Percentiles rank a stretch among this genome's conserved stretches.
These are phyloP conservation scores for Arbutus unedo DNA, from an alignment of 148 eudicot species.

Conservation along the genomic window DNA sequence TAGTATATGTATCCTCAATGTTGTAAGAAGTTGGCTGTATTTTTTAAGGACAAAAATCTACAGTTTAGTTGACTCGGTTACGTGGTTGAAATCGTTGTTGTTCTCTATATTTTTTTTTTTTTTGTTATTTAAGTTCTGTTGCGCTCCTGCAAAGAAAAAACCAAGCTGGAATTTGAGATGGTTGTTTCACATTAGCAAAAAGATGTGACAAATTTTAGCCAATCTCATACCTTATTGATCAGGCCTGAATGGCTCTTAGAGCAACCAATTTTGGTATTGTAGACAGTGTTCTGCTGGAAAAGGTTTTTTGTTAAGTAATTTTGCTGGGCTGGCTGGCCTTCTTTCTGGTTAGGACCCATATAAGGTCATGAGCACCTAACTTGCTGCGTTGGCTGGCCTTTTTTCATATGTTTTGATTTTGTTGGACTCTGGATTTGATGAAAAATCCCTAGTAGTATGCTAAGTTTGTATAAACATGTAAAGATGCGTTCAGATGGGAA, in stretches of 20 bases:
- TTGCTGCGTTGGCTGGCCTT: not conserved
- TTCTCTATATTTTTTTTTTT: not conserved
- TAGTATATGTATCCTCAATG: not conserved
- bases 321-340: not conserved
- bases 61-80: not conserved
- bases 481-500: not conserved
- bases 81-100: not conserved
- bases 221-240: not conserved
- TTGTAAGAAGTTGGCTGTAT: not conserved
- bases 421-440: not conserved
- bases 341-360: conserved; percentile 1
- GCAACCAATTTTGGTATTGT: not conserved
- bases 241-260: not conserved
- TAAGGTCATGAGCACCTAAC: not conserved
- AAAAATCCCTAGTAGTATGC: not conserved
- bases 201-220: not conserved
- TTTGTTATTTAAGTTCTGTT: not conserved
- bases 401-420: too few relatives aligned
- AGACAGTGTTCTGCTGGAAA: not conserved
- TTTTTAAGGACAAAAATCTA: not conserved
- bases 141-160: not conserved
- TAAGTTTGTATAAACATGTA: too few relatives aligned
- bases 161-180: not conserved
- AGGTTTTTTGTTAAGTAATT: not conserved
- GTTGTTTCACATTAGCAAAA: not conserved